phyloP scores from a whole-genome alignment of 2,329 filamentous ascomycete species.

The Fusarium mundagurra region DNA sequence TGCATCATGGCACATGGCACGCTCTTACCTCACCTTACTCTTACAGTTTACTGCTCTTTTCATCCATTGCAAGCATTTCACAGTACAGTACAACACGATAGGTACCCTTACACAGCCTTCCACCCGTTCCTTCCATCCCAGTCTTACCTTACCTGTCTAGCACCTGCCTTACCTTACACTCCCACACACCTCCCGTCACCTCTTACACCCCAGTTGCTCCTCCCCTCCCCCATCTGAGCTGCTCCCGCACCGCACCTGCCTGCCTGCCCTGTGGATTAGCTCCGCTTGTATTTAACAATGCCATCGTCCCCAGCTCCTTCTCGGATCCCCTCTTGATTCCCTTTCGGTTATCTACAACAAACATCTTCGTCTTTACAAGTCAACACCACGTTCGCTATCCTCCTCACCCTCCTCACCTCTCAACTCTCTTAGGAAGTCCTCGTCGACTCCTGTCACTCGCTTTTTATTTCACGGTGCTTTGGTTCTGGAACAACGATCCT shows the following conservation, averaged over 20 bases:
- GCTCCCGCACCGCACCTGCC: constrained; percentile 24
- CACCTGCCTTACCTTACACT: constrained; percentile 26
- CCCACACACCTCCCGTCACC: constrained; percentile 27
- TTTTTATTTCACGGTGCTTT: constrained; percentile 68
- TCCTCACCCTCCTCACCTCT: constrained; percentile 48
- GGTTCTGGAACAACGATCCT: constrained; percentile 32
- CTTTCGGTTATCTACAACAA: constrained; percentile 42
- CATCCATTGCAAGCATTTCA: constrained; percentile 4
- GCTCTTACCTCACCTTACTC: constrained; percentile 22
- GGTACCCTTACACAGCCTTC: constrained; percentile 38
- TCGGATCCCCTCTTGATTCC: constrained; percentile 40
- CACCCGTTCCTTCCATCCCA: constrained; percentile 33
- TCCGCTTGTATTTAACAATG: constrained; percentile 47
- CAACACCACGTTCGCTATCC: constrained; percentile 60
- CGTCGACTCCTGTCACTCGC: constrained; percentile 80
- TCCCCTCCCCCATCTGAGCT: constrained; percentile 28
- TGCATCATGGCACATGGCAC: constrained; percentile 30
- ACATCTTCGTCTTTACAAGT: constrained; percentile 38
- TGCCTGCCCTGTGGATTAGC: not conserved
- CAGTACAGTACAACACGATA: constrained; percentile 13
- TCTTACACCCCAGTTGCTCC: constrained; percentile 25
- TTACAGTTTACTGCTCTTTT: not conserved
- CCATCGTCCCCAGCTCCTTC: constrained; percentile 41
- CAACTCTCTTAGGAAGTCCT: constrained; percentile 70
- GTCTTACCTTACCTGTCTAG: constrained; percentile 9